A percentile compares a stretch with the other conserved stretches of the same genome.
Conservation (phyloP, 345 rosid genomes). For the Linum tenue region DNA sequence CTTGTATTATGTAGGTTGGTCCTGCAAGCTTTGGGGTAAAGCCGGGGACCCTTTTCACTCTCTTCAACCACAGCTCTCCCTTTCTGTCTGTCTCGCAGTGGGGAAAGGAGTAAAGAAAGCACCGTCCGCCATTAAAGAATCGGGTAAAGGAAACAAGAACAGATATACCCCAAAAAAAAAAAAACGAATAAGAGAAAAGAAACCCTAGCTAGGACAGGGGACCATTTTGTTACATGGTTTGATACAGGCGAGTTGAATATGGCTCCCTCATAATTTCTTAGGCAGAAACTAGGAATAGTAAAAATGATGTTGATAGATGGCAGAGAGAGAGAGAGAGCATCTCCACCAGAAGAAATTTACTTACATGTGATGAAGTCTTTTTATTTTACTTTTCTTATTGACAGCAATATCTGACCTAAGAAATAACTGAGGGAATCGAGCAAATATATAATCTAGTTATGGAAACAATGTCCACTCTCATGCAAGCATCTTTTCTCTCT, state of each 20-base stretch:
- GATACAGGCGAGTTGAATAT: background rate
- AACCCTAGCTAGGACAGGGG: background rate
- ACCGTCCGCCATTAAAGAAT: background rate
- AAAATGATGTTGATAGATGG: background rate
- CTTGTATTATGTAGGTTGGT: background rate
- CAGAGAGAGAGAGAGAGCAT: background rate
- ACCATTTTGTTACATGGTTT: background rate
- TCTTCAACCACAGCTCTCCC: background rate
- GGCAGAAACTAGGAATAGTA: background rate
- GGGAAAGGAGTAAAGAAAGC: background rate
- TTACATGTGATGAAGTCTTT: too few relatives aligned
- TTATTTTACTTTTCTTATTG: too few relatives aligned
- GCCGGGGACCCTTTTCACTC: background rate
- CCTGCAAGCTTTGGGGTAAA: background rate
- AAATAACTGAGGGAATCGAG: too few relatives aligned
- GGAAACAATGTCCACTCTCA: background rate
- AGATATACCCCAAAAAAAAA: too few relatives aligned
- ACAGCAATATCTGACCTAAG: background rate
- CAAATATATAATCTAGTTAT: too few relatives aligned
- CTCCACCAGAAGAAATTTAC: too few relatives aligned
- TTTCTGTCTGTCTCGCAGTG: background rate
- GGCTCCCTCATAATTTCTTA: background rate
- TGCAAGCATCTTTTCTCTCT: background rate
- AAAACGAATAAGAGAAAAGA: too few relatives aligned
- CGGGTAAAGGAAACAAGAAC: background rate